Base-by-base conservation (phyloP, 2,329 filamentous ascomycete species). In the Alternaria alternata region DNA sequence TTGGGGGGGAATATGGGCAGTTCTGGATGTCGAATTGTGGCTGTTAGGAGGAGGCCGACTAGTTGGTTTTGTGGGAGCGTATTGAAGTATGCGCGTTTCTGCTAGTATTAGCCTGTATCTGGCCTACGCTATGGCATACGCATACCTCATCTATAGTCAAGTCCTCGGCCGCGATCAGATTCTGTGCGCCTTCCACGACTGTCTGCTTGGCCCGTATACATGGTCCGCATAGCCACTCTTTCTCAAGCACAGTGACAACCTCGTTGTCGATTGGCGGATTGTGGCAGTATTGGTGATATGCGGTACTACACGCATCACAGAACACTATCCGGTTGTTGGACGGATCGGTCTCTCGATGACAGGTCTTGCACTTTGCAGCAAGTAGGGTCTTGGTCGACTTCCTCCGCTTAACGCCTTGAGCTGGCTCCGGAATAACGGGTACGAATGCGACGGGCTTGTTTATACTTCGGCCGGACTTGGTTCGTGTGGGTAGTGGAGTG, bases 231-330 rank as follows among this genome's bases (percentile, higher is more conserved):
- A 88, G 87, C 91, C 92, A 95, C 65, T 89, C 87, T 61, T 86
- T 86, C 63, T 87, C 86, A 64, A 88, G 82, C 61, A 91, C 85
- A 36, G 84, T 84, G 47, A 94, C 86, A 20, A 90, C 87, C 18
- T 89, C 86, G 62, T 89, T 86, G n/a, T 85, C 84, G 61, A 96
- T 91, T 8, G 86, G 85, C 1, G 92, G 92, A 59, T 91, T 86
- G 75, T 96, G 92, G 72, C 92, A 96, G 70, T 88, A 87, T 75
- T 93, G 91, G 77, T 96, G 92, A 86, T 92, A 96, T 42, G 89
- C 87, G 30, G 84, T 83, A 74, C 92, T 91, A 81, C 92, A 96
- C 16, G 88, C 88, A 78, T 94, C 91, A 80, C 92, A 96, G 77
- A 94, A 93, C 3, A 95, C 91, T 74, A 96, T 94, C 79, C 89